Conservation (phyloP, 139 green algal species). For the Diplosphaera chodatii region DNA sequence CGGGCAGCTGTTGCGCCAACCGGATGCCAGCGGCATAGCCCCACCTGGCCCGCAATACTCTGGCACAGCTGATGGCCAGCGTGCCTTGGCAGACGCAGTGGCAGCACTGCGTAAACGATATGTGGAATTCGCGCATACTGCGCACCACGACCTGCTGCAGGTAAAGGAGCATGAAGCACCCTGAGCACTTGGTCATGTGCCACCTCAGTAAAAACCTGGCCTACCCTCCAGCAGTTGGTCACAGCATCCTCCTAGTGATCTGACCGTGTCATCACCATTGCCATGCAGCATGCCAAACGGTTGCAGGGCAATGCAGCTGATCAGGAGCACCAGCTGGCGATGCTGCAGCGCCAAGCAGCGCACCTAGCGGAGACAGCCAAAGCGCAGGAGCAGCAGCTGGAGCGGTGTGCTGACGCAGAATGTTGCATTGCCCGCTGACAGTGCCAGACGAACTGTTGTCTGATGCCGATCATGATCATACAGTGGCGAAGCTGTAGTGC, state of each 20-base stretch:
- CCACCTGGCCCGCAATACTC: not conserved
- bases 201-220: too few relatives aligned
- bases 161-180: too few relatives aligned
- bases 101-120: constrained; percentile 19
- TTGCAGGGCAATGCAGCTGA: constrained; percentile 11
- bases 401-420: too few relatives aligned
- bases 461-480: too few relatives aligned
- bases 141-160: constrained; percentile 25
- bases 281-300: constrained; percentile 29
- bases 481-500: too few relatives aligned
- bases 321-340: constrained; percentile 9
- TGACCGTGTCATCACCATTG: too few relatives aligned
- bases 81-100: constrained; percentile 16
- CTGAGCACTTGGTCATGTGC: too few relatives aligned
- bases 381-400: constrained; percentile 1
- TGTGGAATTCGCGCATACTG: constrained; percentile 40
- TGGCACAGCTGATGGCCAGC: constrained; percentile 17
- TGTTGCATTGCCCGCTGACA: too few relatives aligned
- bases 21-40: not conserved
- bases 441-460: too few relatives aligned
- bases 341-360: not conserved
- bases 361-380: not conserved
- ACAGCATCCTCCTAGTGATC: too few relatives aligned
- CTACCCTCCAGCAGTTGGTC: too few relatives aligned
- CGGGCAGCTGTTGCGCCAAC: constrained; percentile 12